These are phyloP conservation scores for Globisporangium polare DNA, from an alignment of 352 stramenopile genomes.

Conservation along the genomic window DNA sequence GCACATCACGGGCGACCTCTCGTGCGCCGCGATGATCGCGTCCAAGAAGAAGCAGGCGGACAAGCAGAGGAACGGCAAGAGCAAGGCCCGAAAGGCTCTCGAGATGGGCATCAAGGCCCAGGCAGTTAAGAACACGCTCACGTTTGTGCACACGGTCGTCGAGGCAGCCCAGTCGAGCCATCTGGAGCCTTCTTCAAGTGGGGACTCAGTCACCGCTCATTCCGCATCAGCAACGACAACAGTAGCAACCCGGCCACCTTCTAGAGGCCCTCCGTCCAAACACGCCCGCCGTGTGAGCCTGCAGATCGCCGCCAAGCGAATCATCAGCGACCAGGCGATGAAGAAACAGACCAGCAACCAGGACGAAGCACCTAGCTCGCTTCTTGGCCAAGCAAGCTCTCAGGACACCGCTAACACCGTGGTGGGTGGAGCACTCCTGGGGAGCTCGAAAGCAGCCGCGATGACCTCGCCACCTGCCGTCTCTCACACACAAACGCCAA, in stretches of 20 bases:
- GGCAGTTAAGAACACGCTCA: constrained; percentile 44
- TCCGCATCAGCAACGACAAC: neutral
- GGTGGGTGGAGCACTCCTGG: neutral
- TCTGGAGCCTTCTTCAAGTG: neutral
- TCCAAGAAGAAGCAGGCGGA: constrained; percentile 62
- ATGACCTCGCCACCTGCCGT: neutral
- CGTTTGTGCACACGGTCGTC: constrained; percentile 29
- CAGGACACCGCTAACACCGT: neutral
- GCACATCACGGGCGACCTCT: constrained; percentile 61
- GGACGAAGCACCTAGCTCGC: neutral
- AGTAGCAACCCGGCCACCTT: neutral
- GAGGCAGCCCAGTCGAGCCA: constrained; percentile 18
- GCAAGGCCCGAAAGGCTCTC: constrained; percentile 16
- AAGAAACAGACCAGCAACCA: constrained; percentile 19
- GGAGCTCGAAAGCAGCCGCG: neutral
- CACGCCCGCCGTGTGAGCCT: constrained; percentile 20
- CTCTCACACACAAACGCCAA: neutral
- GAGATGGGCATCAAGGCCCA: constrained; percentile 35
- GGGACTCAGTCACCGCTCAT: neutral
- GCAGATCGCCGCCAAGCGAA: constrained; percentile 31
- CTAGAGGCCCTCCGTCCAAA: neutral
- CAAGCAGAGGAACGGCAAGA: constrained; percentile 40
- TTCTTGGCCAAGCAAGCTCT: too few species aligned
- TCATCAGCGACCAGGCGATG: constrained; percentile 22
- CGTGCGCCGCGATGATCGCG: constrained; percentile 34